These are phyloP conservation scores for Suillus discolor DNA, from an alignment of 768 basidiomycete species.

Conservation along the genomic window DNA sequence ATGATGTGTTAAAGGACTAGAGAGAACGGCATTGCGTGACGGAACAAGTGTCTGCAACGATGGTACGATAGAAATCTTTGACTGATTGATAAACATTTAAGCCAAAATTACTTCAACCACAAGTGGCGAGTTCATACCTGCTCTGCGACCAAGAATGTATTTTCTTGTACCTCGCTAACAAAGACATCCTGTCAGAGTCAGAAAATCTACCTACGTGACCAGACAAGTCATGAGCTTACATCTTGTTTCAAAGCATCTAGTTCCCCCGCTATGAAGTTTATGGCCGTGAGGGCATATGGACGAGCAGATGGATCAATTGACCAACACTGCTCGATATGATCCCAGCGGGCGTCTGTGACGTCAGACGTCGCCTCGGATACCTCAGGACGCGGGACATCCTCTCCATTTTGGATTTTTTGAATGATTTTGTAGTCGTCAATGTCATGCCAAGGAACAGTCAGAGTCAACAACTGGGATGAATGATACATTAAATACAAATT, in stretches of 20 bases:
- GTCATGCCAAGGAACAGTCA: not conserved
- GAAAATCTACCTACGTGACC: not conserved
- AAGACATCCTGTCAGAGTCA: not conserved
- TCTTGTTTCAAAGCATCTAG: not conserved
- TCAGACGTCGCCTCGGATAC: not conserved
- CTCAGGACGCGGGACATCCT: not conserved
- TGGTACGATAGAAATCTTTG: too few relatives aligned
- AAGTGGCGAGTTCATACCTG: not conserved
- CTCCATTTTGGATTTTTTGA: not conserved
- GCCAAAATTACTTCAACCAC: too few relatives aligned
- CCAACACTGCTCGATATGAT: not conserved
- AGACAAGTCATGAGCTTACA: not conserved
- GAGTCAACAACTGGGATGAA: not conserved
- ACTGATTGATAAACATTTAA: too few relatives aligned
- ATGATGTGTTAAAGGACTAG: not conserved
- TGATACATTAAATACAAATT: not conserved
- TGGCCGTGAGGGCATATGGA: not conserved
- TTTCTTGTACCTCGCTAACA: not conserved
- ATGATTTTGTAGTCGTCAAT: not conserved
- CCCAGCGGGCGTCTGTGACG: not conserved
- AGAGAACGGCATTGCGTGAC: not conserved
- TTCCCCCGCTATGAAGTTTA: not conserved
- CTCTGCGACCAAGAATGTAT: not conserved
- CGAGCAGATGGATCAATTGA: not conserved
- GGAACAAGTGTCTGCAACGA: too few relatives aligned